phyloP scores from a whole-genome alignment of 148 eudicot species.

The Vaccinium darrowii region DNA sequence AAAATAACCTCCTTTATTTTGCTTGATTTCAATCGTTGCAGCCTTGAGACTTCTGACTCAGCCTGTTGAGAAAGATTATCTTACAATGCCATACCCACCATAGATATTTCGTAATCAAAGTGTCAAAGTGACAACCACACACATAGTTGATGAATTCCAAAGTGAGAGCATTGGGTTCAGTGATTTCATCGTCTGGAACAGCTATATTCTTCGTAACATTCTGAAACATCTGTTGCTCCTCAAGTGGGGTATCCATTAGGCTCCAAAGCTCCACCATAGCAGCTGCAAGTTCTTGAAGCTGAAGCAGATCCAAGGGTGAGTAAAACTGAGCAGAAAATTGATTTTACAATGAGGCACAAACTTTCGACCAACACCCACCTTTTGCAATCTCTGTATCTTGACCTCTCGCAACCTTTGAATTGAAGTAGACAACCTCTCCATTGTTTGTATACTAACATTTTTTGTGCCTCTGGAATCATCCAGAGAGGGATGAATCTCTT shows the following conservation, averaged over 20 bases:
- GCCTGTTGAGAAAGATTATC: conserved; percentile 40
- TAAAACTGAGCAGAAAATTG: not conserved
- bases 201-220: conserved; percentile 63
- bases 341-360: not conserved
- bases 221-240: conserved; percentile 67
- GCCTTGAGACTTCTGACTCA: conserved; percentile 69
- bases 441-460: conserved; percentile 42
- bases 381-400: conserved; percentile 58
- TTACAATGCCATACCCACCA: not conserved
- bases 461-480: conserved; percentile 47
- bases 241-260: conserved; percentile 75
- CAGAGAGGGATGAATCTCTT: conserved; percentile 56
- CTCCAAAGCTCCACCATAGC: conserved; percentile 81
- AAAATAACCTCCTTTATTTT: conserved; percentile 76
- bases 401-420: conserved; percentile 48
- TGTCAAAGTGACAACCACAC: conserved; percentile 18
- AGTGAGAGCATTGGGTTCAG: conserved; percentile 55
- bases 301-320: conserved; percentile 14
- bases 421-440: conserved; percentile 45
- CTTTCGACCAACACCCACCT: conserved; percentile 36
- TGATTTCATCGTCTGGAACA: conserved; percentile 62
- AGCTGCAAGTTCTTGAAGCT: conserved; percentile 85
- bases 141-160: conserved; percentile 47
- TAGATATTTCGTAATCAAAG: not conserved
- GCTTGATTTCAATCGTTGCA: conserved; percentile 64